phyloP scores from a whole-genome alignment of 1,284 basidiomycete species.

The Ceratobasidium sp. region DNA sequence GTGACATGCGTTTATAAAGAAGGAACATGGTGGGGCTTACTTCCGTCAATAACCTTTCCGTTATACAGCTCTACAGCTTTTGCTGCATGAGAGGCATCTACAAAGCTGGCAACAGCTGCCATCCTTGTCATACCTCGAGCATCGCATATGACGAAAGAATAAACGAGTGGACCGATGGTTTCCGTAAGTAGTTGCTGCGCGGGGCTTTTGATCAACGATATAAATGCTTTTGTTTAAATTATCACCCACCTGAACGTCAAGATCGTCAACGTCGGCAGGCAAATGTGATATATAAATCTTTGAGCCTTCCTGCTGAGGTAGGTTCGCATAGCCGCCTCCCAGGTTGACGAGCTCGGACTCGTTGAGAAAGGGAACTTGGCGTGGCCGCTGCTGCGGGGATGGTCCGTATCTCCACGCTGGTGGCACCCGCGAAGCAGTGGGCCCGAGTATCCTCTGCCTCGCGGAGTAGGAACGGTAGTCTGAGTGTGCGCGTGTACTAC shows the following conservation, averaged over 20 bases:
- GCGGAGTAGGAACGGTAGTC: slow-evolving; percentile 36
- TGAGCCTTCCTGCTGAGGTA: slow-evolving; percentile 42
- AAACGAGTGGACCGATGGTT: slow-evolving; percentile 38
- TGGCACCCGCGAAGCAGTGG: slow-evolving; percentile 24
- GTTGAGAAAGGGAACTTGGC: not conserved
- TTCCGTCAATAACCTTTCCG: slow-evolving; percentile 42
- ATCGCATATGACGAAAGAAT: slow-evolving; percentile 33
- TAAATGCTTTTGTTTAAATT: not conserved
- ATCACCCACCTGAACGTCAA: slow-evolving; percentile 24
- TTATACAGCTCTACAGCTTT: slow-evolving; percentile 40
- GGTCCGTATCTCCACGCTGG: slow-evolving; percentile 29
- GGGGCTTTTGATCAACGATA: not conserved
- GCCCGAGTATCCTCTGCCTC: slow-evolving; percentile 12
- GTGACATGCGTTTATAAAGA: not conserved
- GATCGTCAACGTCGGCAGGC: slow-evolving; percentile 28
- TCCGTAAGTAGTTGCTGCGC: slow-evolving; percentile 36
- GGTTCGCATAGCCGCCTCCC: slow-evolving; percentile 35
- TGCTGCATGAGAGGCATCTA: slow-evolving; percentile 21
- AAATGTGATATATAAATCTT: slow-evolving; percentile 42
- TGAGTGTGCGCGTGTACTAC: slow-evolving; percentile 17
- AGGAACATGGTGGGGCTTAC: slow-evolving; percentile 9
- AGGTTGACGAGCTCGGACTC: slow-evolving; percentile 30
- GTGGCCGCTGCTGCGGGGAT: slow-evolving; percentile 28
- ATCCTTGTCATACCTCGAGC: slow-evolving; percentile 31
- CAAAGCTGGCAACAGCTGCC: slow-evolving; percentile 39